Evolutionary conservation across 2,329 filamentous ascomycete species (phyloP), one percentile per base, ranked within the genome.

Genomic region (Escovopsis sp.): DNA sequence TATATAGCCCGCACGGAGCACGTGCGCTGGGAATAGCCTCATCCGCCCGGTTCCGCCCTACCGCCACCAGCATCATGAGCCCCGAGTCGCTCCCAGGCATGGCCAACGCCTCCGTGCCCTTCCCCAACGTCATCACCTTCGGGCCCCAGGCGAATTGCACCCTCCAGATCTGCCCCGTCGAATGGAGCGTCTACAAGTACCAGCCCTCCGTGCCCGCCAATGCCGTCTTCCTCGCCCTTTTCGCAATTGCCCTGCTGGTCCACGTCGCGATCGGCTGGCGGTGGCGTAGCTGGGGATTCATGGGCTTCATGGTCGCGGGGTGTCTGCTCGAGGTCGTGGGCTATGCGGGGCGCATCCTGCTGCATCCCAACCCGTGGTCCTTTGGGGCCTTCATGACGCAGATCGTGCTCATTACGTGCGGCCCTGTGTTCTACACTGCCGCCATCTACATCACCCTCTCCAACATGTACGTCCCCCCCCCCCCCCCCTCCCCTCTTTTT

Each of bases 331-430:
- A 79, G 52, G 67, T 79, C 14, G 51, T 77, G 27, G 78, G 79
- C 25, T 82, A 83, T 45, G 58, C 60, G 1, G 79, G 74, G 2
- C 65, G 78, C 3, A 58, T 80, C 25, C 53, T 74, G 42, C 60
- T 77, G 36, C 62, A 72, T 46, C 46, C 67, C 30, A 72, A 79
- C 44, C 72, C 75, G 0, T 81, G 75, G 50, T 59, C 53, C 35
- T 69, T 78, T 50, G 52, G 51, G 8, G 72, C 67, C 0, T 83
- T 82, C 51, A 63, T 81, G 50, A 68, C 79, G n/a, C 74, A 82
- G 52, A 79, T 80, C 44, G 62, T 68, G 67, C 75, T 70, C 51
- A 63, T 81, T 32, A 76, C 71, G 1, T 45, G 42, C 10, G 53
- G 44, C 0, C 57, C 57, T 0, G 53, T 60, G 0, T 60, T 52